These are phyloP conservation scores for Blastobotrys aristatus DNA, from an alignment of 1,139 yeast genomes.

Conservation along the genomic window DNA sequence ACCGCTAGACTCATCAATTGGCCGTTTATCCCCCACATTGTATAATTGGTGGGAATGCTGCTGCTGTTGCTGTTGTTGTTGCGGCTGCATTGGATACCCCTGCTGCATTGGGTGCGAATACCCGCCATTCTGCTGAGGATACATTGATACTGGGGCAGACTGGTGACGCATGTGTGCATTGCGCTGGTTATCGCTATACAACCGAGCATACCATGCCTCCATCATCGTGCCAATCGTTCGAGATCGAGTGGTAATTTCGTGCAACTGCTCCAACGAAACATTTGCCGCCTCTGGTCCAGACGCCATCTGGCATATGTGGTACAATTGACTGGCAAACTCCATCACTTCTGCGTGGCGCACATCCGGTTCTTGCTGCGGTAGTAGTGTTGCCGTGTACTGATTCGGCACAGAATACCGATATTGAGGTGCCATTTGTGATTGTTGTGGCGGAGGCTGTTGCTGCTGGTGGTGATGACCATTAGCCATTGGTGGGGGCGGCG, in stretches of 20 bases:
- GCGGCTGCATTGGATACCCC: not conserved
- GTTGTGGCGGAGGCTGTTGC: constrained; percentile 9
- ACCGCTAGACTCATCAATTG: not conserved
- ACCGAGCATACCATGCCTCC: not conserved
- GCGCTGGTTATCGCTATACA: constrained; percentile 2
- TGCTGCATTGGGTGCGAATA: not conserved
- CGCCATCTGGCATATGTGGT: not conserved
- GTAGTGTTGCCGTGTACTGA: not conserved
- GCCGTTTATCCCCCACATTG: not conserved
- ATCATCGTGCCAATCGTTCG: not conserved
- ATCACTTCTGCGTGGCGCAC: not conserved
- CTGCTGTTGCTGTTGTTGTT: not conserved
- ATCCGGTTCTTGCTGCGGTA: not conserved
- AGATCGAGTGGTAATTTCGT: not conserved
- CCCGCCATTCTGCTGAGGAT: not conserved
- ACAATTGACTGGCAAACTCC: not conserved
- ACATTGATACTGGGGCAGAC: not conserved
- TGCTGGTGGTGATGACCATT: constrained; percentile 6
- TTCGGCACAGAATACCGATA: not conserved
- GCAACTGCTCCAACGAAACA: not conserved
- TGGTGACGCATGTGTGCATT: not conserved
- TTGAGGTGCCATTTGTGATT: not conserved
- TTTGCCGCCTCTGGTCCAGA: not conserved
- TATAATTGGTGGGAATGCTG: not conserved
- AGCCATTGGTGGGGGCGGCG: not conserved